Evolutionary conservation across 2,329 filamentous ascomycete species (phyloP), one percentile per base, ranked within the genome.

Genomic region (Microcyclospora pomicola): DNA sequence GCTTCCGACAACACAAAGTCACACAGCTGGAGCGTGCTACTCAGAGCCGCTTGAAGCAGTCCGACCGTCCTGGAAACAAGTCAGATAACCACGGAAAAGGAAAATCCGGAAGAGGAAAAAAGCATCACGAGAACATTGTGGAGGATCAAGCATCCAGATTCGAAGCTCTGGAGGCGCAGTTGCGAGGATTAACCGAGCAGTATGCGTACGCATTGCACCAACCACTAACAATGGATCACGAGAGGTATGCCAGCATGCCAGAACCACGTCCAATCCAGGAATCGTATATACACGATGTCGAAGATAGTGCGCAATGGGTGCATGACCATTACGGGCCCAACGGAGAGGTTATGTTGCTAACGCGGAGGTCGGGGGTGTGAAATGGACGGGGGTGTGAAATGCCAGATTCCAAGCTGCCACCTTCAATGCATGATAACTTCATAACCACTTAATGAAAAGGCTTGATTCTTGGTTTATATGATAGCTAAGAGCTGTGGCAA

Each of bases 1-100:
- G 7, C 35, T 39, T 49, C 10, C 36, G 47, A 10, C 32, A 39
- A 14, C 42, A 45, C 27, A 46, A 51, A 34, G 49, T 49, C 15
- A 36, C 36, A 13, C 35, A 40, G 11, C 43, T 49, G 9, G 43
- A 51, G 31, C 32, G 38, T 4, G 24, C 37, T 5, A 19, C 42
- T 15, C 35, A 42, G 7, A 32, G 28, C 14, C 35, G 48, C 14
- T 27, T 30, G 9, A 28, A 19, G 9, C 46, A 51, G 19, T 43
- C 40, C 9, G 48, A 49, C 15, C 31, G 32, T 10, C 29, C 42
- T 30, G 24, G 10, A 12, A 24, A n/a, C 9, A 32, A 40, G 9
- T 38, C 6, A 12, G 7, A 19, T n/a, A 30, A 15, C 13, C 31
- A 7, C 10, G 15, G 14, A 32, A 10, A 14, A 35, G 37, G 31